These are phyloP conservation scores for Inonotus hispidus DNA, from an alignment of 1,284 basidiomycete genomes.

Conservation along the genomic window DNA sequence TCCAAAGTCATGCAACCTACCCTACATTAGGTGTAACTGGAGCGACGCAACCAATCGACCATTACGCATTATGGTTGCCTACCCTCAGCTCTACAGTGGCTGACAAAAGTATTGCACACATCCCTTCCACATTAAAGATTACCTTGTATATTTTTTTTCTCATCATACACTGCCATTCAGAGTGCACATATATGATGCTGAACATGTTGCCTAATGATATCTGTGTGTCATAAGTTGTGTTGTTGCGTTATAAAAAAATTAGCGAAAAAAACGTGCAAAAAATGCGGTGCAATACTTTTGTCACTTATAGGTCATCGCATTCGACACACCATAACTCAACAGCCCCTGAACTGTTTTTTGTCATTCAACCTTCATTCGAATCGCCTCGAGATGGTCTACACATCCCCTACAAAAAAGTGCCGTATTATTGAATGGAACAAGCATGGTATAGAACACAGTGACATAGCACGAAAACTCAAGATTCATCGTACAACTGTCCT, in stretches of 20 bases:
- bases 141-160: no score
- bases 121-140: background rate
- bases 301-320: background rate
- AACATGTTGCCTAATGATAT: background rate
- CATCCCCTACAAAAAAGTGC: constrained; percentile 13
- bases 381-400: constrained; percentile 7
- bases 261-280: background rate
- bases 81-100: no score
- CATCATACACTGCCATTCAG: background rate
- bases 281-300: background rate
- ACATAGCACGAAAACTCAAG: constrained; percentile 1
- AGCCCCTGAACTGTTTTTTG: background rate
- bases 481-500: constrained; percentile 6
- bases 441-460: background rate
- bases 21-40: no score
- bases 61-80: no score
- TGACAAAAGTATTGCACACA: constrained; percentile 5
- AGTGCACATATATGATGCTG: background rate
- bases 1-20: no score
- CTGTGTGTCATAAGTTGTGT: background rate
- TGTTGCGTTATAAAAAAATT: background rate
- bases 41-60: no score
- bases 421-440: constrained; percentile 8
- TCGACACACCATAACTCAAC: background rate
- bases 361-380: background rate